phyloP scores from a whole-genome alignment of 108 stramenopile genomes.

The Skeletonema potamos region DNA sequence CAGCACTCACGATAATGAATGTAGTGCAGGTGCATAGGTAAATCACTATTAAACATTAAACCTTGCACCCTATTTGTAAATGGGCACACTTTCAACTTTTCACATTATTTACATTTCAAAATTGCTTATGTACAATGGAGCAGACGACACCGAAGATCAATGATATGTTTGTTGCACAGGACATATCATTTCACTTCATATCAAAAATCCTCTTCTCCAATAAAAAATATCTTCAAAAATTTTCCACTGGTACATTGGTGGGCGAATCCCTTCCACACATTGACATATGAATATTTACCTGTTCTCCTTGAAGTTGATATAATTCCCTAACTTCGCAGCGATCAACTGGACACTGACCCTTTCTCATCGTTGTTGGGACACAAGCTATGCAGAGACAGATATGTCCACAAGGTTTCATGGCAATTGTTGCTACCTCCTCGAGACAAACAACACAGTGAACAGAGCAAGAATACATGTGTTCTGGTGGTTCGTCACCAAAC shows the following conservation, averaged over 20 bases:
- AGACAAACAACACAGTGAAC: constrained; percentile 33
- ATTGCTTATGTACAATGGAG: neutral
- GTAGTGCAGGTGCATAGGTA: no score
- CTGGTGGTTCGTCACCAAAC: constrained; percentile 18
- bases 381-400: constrained; percentile 30
- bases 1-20: no score
- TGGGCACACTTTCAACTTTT: neutral
- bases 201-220: neutral
- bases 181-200: neutral
- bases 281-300: constrained; percentile 3
- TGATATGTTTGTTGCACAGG: neutral
- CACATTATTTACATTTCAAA: constrained; percentile 1
- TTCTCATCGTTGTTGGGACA: constrained; percentile 1
- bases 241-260: neutral
- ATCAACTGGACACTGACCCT: constrained; percentile 36
- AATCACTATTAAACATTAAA: neutral
- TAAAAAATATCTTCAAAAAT: neutral
- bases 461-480: constrained; percentile 13
- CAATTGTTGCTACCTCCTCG: constrained; percentile 21
- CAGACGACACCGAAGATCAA: neutral
- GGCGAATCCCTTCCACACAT: neutral
- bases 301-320: constrained; percentile 22
- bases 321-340: constrained; percentile 32
- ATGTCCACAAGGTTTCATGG: constrained; percentile 42
- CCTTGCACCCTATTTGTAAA: neutral